Base-by-base conservation (phyloP, 805 yeast species). In the Maudiozyma turicensis region DNA sequence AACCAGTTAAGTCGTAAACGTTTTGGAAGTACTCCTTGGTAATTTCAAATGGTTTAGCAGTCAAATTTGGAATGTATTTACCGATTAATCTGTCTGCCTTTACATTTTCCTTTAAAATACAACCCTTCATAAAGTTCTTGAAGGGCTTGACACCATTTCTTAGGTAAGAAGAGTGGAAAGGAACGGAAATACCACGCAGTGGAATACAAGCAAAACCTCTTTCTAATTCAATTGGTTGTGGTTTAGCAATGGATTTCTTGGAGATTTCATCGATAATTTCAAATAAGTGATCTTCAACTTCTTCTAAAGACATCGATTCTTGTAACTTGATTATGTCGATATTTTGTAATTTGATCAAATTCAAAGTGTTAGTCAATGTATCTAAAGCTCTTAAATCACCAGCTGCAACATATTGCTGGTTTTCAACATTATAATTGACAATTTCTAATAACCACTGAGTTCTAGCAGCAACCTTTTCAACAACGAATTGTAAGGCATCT, bases 141-240 rank as follows among this genome's bases (percentile, higher is more conserved):
- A 93, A 93, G 63, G 99, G 99, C 73, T 90, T 91, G 52, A 93
- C 99, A 73, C 99, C 99, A 50, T 93, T 86, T 78, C 91, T 85
- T 74, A 93, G 78, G 75, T 95, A 93, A n/a, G 96, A 84, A 31
- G 97, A 89, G 74, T 93, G 99, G 97, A 93, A 93, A 54, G 99
- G 99, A 67, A 93, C 99, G n/a, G 96, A 88, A 58, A 93, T 93
- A 61, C 99, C 99, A 77, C 85, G 89, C 71, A 93, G 80, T 68
- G 99, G 99, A 61, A 93, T 93, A 63, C 93, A 91, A 40, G 99
- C 98, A 61, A 87, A 91, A 29, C 99, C 99, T 75, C 99, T 85
- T 74, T 93, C 95, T 64, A 95, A 77, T 49, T 89, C 95, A 67
- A 93, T 87, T 60, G 99, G 99, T 75, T 91, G 98, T 48, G 95